These are phyloP conservation scores for Arachnomyces sp. DNA, from an alignment of 2,329 filamentous ascomycete species.

Conservation along the genomic window DNA sequence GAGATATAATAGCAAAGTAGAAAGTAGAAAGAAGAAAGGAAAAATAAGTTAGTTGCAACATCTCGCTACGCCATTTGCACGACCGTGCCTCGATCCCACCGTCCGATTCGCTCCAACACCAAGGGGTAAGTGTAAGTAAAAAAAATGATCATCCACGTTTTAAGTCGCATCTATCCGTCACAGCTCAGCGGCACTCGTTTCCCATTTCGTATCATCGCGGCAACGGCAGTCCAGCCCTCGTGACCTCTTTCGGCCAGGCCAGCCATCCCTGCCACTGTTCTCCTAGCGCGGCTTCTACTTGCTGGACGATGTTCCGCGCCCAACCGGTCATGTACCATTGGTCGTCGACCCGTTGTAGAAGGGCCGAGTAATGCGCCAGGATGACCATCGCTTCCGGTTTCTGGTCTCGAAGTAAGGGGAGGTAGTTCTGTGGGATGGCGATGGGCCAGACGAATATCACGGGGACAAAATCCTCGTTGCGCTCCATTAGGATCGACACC, in stretches of 20 bases:
- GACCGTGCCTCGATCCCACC: not conserved
- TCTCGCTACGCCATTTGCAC: no score
- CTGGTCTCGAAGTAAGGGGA: conserved; percentile 20
- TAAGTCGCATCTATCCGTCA: not conserved
- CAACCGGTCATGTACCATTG: conserved; percentile 23
- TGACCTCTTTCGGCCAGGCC: conserved; percentile 17
- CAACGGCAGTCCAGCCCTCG: not conserved
- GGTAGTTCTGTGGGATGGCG: conserved; percentile 19
- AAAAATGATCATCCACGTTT: not conserved
- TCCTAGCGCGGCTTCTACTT: conserved; percentile 18
- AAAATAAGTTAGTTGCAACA: no score
- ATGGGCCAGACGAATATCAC: conserved; percentile 24
- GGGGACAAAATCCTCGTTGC: conserved; percentile 19
- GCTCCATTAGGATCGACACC: conserved; percentile 17
- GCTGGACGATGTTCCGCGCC: conserved; percentile 20
- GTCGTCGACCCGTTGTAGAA: conserved; percentile 20
- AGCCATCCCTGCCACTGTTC: conserved; percentile 21
- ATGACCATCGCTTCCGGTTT: conserved; percentile 23
- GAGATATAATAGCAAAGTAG: no score
- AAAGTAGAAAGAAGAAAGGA: no score
- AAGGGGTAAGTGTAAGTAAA: not conserved
- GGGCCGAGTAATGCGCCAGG: conserved; percentile 22
- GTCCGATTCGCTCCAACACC: no score
- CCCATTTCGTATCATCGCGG: not conserved
- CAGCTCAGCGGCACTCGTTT: not conserved